Percentiles rank a stretch among this genome's conserved stretches.
Evolutionary conservation across 2,329 filamentous ascomycete species (phyloP).

Genomic region (Trichoderma endophyticum): DNA sequence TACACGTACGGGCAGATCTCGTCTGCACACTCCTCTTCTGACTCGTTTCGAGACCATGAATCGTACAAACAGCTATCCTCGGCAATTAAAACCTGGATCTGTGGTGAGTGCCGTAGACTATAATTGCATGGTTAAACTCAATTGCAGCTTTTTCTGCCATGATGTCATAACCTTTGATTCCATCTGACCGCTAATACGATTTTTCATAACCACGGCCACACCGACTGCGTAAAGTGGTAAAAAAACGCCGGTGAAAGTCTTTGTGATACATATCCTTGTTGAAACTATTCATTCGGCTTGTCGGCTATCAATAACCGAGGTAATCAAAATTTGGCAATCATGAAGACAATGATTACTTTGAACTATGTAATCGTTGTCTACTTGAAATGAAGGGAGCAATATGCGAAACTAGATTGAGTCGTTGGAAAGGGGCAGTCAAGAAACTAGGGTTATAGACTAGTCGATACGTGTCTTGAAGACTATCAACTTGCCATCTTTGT

Average conservation of each 20-base stretch:
- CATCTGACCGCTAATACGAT: not conserved
- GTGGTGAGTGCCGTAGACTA: not conserved
- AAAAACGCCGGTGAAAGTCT: not conserved
- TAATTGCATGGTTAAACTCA: constrained; percentile 5
- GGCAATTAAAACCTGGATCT: not conserved
- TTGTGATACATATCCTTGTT: not conserved
- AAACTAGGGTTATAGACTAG: not conserved
- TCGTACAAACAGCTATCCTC: not conserved
- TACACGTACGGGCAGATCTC: not conserved
- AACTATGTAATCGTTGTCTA: not conserved
- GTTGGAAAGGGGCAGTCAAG: not conserved
- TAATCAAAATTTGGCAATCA: not conserved
- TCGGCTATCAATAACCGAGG: not conserved
- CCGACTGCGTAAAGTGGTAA: not conserved
- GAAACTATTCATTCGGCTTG: not conserved
- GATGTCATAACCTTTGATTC: not conserved
- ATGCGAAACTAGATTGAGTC: not conserved
- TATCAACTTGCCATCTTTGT: not conserved
- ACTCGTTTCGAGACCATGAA: not conserved
- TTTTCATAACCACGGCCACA: not conserved
- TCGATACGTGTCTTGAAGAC: not conserved
- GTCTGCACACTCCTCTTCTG: not conserved
- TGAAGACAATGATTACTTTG: not conserved
- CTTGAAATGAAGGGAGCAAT: not conserved
- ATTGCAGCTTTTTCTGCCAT: not conserved